Conservation (phyloP, 2,329 filamentous ascomycete species). For the Aspergillus alliaceus region DNA sequence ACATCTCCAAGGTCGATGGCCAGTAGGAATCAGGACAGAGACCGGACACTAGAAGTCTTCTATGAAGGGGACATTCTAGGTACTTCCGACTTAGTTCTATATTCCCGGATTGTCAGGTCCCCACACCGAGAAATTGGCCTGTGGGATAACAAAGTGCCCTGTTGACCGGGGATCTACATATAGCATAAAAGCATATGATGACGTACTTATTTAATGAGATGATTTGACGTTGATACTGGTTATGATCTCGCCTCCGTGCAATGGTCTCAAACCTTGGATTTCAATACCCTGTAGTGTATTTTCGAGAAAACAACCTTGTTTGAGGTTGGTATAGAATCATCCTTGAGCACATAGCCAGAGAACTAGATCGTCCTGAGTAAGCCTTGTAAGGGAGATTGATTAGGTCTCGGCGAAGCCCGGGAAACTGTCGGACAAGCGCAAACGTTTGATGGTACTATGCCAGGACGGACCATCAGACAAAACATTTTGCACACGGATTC, state of each 20-base stretch:
- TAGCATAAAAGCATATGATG: conserved; percentile 25
- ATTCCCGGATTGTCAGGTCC: conserved; percentile 11
- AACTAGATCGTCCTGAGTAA: not conserved
- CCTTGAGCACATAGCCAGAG: too few relatives aligned
- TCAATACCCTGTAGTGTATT: not conserved
- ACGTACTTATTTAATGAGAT: conserved; percentile 31
- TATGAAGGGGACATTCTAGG: conserved; percentile 26
- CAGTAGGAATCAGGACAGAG: conserved; percentile 40
- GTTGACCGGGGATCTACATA: conserved; percentile 11
- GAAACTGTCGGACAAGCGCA: not conserved
- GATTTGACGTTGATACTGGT: conserved; percentile 15
- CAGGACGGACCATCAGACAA: not conserved
- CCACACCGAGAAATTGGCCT: conserved; percentile 4
- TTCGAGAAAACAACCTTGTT: not conserved
- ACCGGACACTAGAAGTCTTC: conserved; percentile 34
- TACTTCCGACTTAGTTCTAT: conserved; percentile 5
- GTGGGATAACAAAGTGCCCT: conserved; percentile 8
- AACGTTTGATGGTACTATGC: too few relatives aligned
- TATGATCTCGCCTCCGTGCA: not conserved
- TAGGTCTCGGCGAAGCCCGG: not conserved
- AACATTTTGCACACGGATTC: not conserved
- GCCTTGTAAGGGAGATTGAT: not conserved
- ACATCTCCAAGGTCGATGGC: conserved; percentile 75
- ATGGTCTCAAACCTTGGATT: not conserved
- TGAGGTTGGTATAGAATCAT: not conserved